A percentile compares a stretch with the other conserved stretches of the same genome.
These are phyloP conservation scores for Dacryopinax spathularia DNA, from an alignment of 768 basidiomycete genomes.

Conservation along the genomic window DNA sequence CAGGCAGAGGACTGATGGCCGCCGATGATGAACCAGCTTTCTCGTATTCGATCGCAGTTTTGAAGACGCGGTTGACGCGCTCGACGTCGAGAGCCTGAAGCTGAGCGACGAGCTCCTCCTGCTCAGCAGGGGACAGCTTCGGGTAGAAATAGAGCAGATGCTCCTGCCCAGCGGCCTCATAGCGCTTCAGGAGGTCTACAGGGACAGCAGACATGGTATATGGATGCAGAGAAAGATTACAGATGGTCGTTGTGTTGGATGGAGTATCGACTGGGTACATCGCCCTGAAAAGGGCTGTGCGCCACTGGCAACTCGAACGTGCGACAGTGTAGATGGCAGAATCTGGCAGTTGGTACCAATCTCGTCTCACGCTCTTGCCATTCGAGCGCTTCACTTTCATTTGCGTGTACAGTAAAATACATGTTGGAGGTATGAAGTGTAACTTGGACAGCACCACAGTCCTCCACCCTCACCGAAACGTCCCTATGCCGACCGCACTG, in stretches of 20 bases:
- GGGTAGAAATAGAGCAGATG: constrained; percentile 86
- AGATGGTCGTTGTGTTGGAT: neutral
- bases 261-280: neutral
- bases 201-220: neutral
- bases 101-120: constrained; percentile 48
- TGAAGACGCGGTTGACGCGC: constrained; percentile 81
- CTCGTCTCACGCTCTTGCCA: too few species aligned
- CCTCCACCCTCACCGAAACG: neutral
- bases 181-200: constrained; percentile 28
- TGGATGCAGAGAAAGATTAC: neutral
- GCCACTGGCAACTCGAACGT: neutral
- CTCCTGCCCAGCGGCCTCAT: constrained; percentile 66
- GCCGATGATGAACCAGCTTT: constrained; percentile 27
- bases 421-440: neutral
- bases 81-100: constrained; percentile 70
- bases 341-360: neutral
- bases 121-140: constrained; percentile 50
- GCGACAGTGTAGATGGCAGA: neutral
- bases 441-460: neutral
- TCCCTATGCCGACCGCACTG: neutral
- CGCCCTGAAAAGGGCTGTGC: neutral
- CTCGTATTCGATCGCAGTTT: constrained; percentile 58
- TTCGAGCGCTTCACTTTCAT: too few species aligned
- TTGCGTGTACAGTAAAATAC: neutral
- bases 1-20: constrained; percentile 68